Evolutionary conservation across 1,284 basidiomycete genomes (phyloP), one percentile per base, ranked within the genome.

Genomic region (Rhodotorula sp.): DNA sequence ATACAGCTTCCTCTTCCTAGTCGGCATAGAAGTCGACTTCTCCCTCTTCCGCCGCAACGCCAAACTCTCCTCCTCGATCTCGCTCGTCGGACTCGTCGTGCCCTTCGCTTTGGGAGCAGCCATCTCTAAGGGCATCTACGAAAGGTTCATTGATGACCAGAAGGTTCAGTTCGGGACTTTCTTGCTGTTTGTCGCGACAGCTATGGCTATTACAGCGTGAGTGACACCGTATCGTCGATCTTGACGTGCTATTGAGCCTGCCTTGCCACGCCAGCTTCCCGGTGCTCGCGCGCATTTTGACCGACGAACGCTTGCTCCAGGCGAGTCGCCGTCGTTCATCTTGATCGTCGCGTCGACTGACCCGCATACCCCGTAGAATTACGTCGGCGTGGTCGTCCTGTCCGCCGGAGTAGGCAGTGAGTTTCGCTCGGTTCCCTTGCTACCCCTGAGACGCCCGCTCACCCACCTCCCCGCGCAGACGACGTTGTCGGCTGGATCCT

Each of bases 301-400:
- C 89, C 22, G 83, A 85, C 65, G 83, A 83, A 53, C 84, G 85
- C 81, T 84, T 99, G 2, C 85, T 98, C 65, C 90, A 95, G 39
- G 39, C 39, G 39, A 44, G 39, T 44, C 39, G 39, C 39, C 39
- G 3, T 44, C 13, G 13, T 17, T 44, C 39, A 13, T 8, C 39
- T 44, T 17, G 11, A 44, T 17, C 39, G 3, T 10, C 39, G 19
- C 39, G 3, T 3, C 39, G 39, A 44, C 39, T 44, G 39, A 44
- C 19, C 2, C 39, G 9, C 11, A 10, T 15, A 17, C 39, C 39
- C 36, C 13, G 39, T 17, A 44, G 72, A 96, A 93, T 11, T 90
- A 89, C 1, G 94, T 99, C 54, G 96, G 95, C 15, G 89, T 95
- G 65, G 89, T 96, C 39, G 92, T 92, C 7, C 86, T 99, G 7